Base-by-base conservation (phyloP, 805 yeast genomes). In the Nakazawaea peltata region DNA sequence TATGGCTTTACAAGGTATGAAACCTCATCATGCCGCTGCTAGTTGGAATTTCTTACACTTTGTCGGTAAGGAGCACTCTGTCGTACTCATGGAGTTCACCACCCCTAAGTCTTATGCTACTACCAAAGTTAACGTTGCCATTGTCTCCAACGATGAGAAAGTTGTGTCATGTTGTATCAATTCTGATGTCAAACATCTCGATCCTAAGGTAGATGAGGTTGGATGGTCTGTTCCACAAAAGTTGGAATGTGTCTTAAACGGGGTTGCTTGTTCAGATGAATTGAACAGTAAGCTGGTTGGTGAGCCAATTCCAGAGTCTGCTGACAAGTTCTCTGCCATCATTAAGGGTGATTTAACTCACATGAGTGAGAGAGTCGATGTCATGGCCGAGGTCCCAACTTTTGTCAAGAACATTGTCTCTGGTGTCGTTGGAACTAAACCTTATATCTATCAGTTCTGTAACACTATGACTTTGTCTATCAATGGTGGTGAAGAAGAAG, bases 11-110 rank as follows among this genome's bases (percentile, higher is more conserved):
- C 98, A 92, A 65, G 97, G 97, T 42, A 88, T 92, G 97, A 92
- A 92, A 60, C 98, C 98, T 7, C 97, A 92, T 59, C 98, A 92
- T 61, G 96, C 97, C 24, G 98, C 98, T 38, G 85, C 94, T 42
- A 63, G 86, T 16, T 92, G 98, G 98, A 92, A 90, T 61, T 92
- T 92, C 56, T 61, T 84, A 43, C 81, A 85, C 60, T 90, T 83
- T 70, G 95, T 85, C 54, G 81, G 92, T 14, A 70, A 76, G 34
- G 63, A 76, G 26, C 67, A 71, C 47, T 67, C 90, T 24, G 94
- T 84, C 9, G 77, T 87, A 13, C 71, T 83, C 45, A 92, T 92
- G 96, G 97, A 92, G 59, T 92, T 85, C 65, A 82, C 88, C 30
- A 92, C 98, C 7, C 98, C 98, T 19, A 77, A 65, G 39, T 79